These are phyloP conservation scores for Meripilus lineatus DNA, from an alignment of 1,284 basidiomycete species.

Conservation along the genomic window DNA sequence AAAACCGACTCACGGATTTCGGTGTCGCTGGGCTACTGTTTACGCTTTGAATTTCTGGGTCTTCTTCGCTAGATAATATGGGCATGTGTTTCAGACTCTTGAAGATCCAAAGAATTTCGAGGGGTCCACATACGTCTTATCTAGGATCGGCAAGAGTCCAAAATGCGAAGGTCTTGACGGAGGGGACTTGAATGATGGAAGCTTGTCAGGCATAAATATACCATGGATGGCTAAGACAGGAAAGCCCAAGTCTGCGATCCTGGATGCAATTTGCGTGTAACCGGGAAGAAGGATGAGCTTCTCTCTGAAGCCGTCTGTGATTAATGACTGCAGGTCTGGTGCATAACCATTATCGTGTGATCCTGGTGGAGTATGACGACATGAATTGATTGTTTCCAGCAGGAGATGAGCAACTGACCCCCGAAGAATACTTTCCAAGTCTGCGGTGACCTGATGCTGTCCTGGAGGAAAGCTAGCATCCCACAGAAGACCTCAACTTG, in stretches of 20 bases:
- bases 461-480: slow-evolving; percentile 55
- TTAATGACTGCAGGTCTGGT: slow-evolving; percentile 53
- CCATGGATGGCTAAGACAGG: slow-evolving; percentile 51
- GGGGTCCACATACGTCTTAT: too few species aligned
- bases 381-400: not conserved
- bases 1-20: too few species aligned
- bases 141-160: too few species aligned
- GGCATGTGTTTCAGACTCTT: too few species aligned
- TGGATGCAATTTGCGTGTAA: slow-evolving; percentile 54
- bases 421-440: slow-evolving; percentile 60
- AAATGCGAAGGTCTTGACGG: too few species aligned
- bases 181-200: too few species aligned
- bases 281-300: slow-evolving; percentile 66
- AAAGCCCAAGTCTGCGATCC: slow-evolving; percentile 51
- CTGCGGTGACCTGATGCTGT: slow-evolving; percentile 56
- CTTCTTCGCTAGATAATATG: too few species aligned
- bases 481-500: not conserved
- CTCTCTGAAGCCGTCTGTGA: slow-evolving; percentile 57
- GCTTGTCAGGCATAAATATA: slow-evolving; percentile 58
- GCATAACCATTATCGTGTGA: slow-evolving; percentile 77
- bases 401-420: slow-evolving; percentile 30
- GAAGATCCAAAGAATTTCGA: too few species aligned
- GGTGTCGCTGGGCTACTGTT: too few species aligned
- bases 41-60: too few species aligned
- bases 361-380: too few species aligned